These are phyloP conservation scores for Penicillium taxi DNA, from an alignment of 495 filamentous ascomycete genomes.

Conservation along the genomic window DNA sequence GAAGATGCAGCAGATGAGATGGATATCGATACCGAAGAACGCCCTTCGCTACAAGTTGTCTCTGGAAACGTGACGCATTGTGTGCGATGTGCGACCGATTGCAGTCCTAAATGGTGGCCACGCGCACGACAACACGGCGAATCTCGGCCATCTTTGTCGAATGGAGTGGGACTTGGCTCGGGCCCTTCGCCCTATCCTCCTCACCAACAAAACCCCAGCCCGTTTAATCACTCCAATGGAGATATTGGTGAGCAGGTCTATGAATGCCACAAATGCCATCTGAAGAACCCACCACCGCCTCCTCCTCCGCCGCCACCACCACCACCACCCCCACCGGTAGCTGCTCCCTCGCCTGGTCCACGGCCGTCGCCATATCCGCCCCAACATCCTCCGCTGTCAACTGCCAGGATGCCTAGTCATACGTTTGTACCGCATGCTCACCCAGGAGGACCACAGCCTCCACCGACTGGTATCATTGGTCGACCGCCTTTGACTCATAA, in stretches of 20 bases:
- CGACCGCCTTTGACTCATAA: conserved; percentile 24
- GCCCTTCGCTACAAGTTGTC: conserved; percentile 6
- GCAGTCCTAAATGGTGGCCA: conserved; percentile 40
- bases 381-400: conserved; percentile 28
- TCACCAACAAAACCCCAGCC: conserved; percentile 12
- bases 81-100: conserved; percentile 30
- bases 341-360: conserved; percentile 24
- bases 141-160: conserved; percentile 24
- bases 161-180: conserved; percentile 24
- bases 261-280: conserved; percentile 48
- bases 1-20: conserved; percentile 29
- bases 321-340: conserved; percentile 7
- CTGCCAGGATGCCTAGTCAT: conserved; percentile 26
- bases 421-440: conserved; percentile 3
- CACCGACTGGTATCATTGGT: conserved; percentile 21
- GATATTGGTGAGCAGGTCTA: conserved; percentile 21
- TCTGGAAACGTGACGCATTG: conserved; percentile 20
- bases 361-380: conserved; percentile 26
- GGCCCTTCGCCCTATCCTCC: conserved; percentile 23
- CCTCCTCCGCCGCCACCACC: too few relatives aligned
- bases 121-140: conserved; percentile 21
- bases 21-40: conserved; percentile 31
- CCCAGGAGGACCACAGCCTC: conserved; percentile 4
- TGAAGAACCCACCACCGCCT: conserved; percentile 34
- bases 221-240: conserved; percentile 27